These are phyloP conservation scores for Penicillium paxilli DNA, from an alignment of 495 filamentous ascomycete genomes.

Conservation along the genomic window DNA sequence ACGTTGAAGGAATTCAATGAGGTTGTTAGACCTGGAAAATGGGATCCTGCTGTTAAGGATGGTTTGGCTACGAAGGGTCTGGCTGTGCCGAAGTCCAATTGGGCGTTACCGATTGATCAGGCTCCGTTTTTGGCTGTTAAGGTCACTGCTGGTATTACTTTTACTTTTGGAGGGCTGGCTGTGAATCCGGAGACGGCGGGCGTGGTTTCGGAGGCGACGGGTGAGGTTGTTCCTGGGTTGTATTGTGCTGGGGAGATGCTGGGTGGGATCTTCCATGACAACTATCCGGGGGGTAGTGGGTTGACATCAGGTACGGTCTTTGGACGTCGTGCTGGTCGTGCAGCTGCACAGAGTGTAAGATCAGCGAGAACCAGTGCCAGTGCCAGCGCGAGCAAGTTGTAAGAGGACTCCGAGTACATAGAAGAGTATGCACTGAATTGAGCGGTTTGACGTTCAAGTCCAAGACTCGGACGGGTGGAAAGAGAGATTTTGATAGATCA, in stretches of 20 bases:
- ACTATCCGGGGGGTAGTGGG: conserved; percentile 65
- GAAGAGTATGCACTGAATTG: no score
- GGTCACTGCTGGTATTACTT: conserved; percentile 61
- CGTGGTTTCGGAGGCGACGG: conserved; percentile 45
- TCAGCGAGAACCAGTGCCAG: background rate
- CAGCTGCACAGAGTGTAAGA: conserved; percentile 6
- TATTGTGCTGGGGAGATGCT: conserved; percentile 63
- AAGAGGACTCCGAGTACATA: no score
- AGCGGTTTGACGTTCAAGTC: no score
- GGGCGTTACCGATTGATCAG: conserved; percentile 57
- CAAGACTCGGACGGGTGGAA: no score
- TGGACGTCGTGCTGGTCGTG: conserved; percentile 50
- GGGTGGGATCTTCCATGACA: conserved; percentile 61
- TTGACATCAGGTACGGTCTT: conserved; percentile 60
- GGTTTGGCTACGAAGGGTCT: conserved; percentile 51
- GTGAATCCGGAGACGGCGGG: conserved; percentile 47
- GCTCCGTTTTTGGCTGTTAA: conserved; percentile 59
- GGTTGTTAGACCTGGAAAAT: conserved; percentile 40
- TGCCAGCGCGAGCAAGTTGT: background rate
- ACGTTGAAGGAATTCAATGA: conserved; percentile 55
- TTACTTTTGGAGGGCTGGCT: conserved; percentile 63
- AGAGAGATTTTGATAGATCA: background rate
- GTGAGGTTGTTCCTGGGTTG: conserved; percentile 48
- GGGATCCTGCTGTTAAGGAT: conserved; percentile 57
- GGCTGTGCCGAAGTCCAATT: conserved; percentile 58